Percentiles rank a stretch among this genome's conserved stretches.
These are phyloP conservation scores for Leishmania mexicana DNA, from an alignment of 208 protist species.

Conservation along the genomic window DNA sequence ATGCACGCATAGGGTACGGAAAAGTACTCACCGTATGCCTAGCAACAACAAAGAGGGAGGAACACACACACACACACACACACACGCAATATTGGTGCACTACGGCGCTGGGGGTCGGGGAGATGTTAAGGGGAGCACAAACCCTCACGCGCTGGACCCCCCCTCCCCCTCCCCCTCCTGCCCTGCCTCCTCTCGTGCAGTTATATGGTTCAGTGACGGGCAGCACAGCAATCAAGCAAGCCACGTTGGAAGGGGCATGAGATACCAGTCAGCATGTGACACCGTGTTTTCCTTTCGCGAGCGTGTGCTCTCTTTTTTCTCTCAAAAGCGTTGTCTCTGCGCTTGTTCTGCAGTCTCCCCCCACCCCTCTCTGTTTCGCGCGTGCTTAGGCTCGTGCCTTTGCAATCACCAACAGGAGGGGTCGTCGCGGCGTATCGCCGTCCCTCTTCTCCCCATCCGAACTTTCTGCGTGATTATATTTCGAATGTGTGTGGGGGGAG, in stretches of 20 bases:
- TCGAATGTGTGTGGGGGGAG: not conserved
- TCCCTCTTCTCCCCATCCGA: not conserved
- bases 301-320: not conserved
- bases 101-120: not conserved
- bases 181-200: not conserved
- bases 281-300: not conserved
- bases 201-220: not conserved
- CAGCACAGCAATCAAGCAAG: not conserved
- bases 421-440: not conserved
- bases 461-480: no score
- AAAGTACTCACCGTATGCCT: not conserved
- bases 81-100: not conserved
- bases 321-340: not conserved
- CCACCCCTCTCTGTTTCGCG: not conserved
- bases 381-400: not conserved
- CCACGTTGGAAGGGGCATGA: not conserved
- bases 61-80: not conserved
- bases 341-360: not conserved
- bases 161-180: not conserved
- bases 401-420: not conserved
- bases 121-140: not conserved
- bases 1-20: not conserved
- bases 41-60: not conserved
- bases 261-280: not conserved
- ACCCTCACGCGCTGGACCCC: not conserved